Evolutionary conservation across 2,329 filamentous ascomycete genomes (phyloP).

Genomic region (Leptographium wingfieldii): DNA sequence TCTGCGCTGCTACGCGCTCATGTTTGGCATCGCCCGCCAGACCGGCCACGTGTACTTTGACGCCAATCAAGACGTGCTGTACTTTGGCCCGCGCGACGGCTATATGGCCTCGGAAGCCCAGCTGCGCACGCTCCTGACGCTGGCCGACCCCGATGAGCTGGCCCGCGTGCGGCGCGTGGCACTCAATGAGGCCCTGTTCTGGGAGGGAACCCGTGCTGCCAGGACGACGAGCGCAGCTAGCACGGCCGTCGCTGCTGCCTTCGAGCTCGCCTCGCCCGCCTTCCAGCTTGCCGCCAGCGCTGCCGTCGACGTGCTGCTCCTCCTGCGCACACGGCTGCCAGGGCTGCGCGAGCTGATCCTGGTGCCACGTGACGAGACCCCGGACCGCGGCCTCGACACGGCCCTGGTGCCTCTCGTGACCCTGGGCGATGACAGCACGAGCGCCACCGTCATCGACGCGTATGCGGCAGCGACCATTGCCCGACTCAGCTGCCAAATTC

Average conservation of each 20-base stretch:
- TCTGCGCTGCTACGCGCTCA: constrained; percentile 25
- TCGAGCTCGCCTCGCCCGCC: not conserved
- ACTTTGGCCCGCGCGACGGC: constrained; percentile 32
- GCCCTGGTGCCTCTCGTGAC: constrained; percentile 13
- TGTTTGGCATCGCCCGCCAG: constrained; percentile 29
- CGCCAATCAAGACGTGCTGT: constrained; percentile 29
- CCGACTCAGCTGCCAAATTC: constrained; percentile 23
- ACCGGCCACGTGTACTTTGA: constrained; percentile 31
- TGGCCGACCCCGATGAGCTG: constrained; percentile 29
- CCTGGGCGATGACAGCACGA: not conserved
- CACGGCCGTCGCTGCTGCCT: not conserved
- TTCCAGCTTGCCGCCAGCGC: constrained; percentile 23
- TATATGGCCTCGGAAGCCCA: constrained; percentile 32
- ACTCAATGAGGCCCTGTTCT: constrained; percentile 31
- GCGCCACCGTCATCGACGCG: not conserved
- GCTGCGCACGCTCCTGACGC: constrained; percentile 30
- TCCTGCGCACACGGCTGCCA: constrained; percentile 26
- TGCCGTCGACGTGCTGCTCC: constrained; percentile 26
- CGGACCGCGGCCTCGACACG: constrained; percentile 14
- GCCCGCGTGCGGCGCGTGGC: constrained; percentile 28
- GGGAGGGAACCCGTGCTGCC: not conserved
- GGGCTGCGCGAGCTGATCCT: constrained; percentile 30
- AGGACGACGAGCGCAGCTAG: not conserved
- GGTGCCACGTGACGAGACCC: constrained; percentile 11
- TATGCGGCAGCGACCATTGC: constrained; percentile 16